Conservation (phyloP, 2,329 filamentous ascomycete genomes). For the Colletotrichum spinosum region DNA sequence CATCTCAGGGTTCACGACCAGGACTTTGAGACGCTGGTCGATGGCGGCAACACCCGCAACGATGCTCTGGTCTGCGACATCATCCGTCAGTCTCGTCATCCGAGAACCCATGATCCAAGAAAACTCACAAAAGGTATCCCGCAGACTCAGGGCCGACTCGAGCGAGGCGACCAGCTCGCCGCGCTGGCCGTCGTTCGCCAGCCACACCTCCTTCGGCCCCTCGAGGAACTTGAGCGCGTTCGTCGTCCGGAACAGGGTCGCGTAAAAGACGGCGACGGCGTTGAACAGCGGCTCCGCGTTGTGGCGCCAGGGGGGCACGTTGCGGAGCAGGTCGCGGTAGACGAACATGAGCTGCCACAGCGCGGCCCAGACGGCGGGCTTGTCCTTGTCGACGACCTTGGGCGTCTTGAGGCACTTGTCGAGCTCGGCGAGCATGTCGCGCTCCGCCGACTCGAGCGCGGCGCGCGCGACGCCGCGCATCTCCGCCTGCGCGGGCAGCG, state of each 20-base stretch:
- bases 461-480: conserved; percentile 54
- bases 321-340: conserved; percentile 55
- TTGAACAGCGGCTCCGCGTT: conserved; percentile 32
- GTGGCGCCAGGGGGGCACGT: neutral
- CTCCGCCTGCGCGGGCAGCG: conserved; percentile 54
- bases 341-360: conserved; percentile 63
- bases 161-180: conserved; percentile 9
- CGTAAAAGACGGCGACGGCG: conserved; percentile 41
- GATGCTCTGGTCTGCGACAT: conserved; percentile 17
- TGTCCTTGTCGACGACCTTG: conserved; percentile 45
- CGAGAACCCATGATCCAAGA: neutral
- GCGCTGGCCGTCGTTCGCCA: conserved; percentile 2
- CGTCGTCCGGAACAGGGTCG: conserved; percentile 38
- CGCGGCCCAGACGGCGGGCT: conserved; percentile 58
- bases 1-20: conserved; percentile 36
- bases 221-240: conserved; percentile 32
- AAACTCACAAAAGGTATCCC: conserved; percentile 52
- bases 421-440: conserved; percentile 54
- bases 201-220: neutral
- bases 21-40: conserved; percentile 20
- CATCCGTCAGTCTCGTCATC: conserved; percentile 4
- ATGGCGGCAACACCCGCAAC: conserved; percentile 2
- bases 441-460: conserved; percentile 51
- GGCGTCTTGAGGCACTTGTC: conserved; percentile 48
- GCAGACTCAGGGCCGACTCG: conserved; percentile 34